These are phyloP conservation scores for Diutina siamensis DNA, from an alignment of 1,139 yeast genomes.

Conservation along the genomic window DNA sequence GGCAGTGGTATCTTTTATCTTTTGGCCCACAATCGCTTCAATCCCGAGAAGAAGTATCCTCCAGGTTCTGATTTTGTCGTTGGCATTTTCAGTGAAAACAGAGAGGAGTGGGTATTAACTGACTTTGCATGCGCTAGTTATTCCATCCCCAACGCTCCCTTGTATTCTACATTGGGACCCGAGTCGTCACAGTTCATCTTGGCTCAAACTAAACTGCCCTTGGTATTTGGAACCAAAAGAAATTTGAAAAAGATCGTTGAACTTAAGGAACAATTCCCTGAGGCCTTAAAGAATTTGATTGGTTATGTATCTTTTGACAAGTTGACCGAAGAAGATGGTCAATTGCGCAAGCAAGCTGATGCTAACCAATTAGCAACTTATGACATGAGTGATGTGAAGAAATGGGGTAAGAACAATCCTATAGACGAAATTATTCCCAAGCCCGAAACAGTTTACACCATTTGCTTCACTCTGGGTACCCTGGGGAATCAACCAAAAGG, in stretches of 20 bases:
- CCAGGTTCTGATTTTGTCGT: conserved; percentile 26
- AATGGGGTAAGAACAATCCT: not conserved
- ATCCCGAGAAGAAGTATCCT: conserved; percentile 23
- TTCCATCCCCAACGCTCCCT: conserved; percentile 41
- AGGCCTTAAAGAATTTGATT: conserved; percentile 18
- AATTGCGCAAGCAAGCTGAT: conserved; percentile 6
- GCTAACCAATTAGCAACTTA: conserved; percentile 3
- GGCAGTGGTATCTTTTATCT: conserved; percentile 57
- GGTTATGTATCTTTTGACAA: conserved; percentile 31
- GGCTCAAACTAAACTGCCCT: conserved; percentile 43
- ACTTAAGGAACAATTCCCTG: conserved; percentile 22
- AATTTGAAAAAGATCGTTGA: conserved; percentile 31
- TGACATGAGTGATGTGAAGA: not conserved
- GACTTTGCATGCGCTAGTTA: conserved; percentile 46
- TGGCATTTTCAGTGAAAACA: conserved; percentile 44
- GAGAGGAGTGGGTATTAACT: conserved; percentile 47
- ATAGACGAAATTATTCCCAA: not conserved
- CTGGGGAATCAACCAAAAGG: conserved; percentile 66
- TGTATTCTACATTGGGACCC: conserved; percentile 56
- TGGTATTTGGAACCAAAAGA: conserved; percentile 36
- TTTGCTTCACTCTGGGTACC: conserved; percentile 72
- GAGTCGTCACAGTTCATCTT: conserved; percentile 48
- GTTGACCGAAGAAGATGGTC: not conserved
- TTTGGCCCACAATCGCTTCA: conserved; percentile 19
- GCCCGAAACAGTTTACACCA: conserved; percentile 28